Evolutionary conservation across 2,329 filamentous ascomycete species (phyloP), one percentile per base, ranked within the genome.

Genomic region (Fusarium sp.): DNA sequence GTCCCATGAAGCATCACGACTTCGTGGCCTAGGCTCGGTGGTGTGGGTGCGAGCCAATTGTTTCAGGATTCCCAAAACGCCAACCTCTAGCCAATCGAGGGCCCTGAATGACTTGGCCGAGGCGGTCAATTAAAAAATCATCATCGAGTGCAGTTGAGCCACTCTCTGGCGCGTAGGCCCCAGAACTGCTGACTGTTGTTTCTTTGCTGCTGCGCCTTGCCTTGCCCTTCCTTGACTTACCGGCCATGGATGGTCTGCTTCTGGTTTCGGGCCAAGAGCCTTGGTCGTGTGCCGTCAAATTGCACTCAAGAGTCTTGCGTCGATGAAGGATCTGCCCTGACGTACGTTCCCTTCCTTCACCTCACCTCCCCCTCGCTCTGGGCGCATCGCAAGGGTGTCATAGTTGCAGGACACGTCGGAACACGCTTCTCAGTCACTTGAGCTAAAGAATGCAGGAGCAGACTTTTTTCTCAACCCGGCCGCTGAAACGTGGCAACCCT

Each of bases 1-100:
- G 22, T 4, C 17, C 49, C 24, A 35, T 62, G 56, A 70, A 35
- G 67, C 46, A 66, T 70, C 46, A 67, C 49, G n/a, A 53, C 62
- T 20, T 60, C 29, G 35, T 55, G 29, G 36, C 35, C 29, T 66
- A 70, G 56, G 38, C 36, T 35, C 55, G 62, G 55, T 71, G 67
- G 65, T 66, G 64, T 65, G 66, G 49, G 57, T 72, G 62, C 40
- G 31, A 55, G 35, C 53, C 58, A 58, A 58, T 69, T 74, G 72
- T 75, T 74, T 74, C 72, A 74, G 72, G 62, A 51, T 51, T 72
- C 40, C 20, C 64, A 59, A 46, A 60, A 31, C 35, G 38, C 8
- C 29, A 56, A 8, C 8, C 27, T 69, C 61, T 56, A 42, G 27
- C 73, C 69, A 70, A 70, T 71, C 14, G 57, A 66, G 51, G 53